These are phyloP conservation scores for Meyerozyma athensensis DNA, from an alignment of 1,139 yeast species.

Conservation along the genomic window DNA sequence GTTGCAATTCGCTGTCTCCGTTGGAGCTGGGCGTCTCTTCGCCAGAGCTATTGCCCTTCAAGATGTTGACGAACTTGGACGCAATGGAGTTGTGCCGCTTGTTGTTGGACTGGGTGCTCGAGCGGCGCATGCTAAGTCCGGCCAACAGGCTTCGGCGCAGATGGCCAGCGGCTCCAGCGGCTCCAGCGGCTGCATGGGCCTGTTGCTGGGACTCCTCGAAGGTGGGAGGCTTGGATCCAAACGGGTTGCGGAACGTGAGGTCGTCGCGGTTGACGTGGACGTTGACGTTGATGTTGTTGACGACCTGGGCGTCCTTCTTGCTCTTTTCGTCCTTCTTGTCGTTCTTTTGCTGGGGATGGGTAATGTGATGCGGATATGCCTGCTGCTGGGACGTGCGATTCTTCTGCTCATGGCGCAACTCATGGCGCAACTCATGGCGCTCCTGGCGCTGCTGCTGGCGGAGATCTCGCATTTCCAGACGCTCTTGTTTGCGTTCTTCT, in stretches of 20 bases:
- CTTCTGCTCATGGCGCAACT: slow-evolving; percentile 2
- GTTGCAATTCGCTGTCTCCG: slow-evolving; percentile 7
- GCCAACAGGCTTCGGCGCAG: neutral
- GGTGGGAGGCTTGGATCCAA: slow-evolving; percentile 5
- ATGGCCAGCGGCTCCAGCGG: neutral
- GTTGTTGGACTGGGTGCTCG: slow-evolving; percentile 4
- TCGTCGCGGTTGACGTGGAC: neutral
- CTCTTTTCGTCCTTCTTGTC: slow-evolving; percentile 3
- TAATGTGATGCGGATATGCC: neutral
- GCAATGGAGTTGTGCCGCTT: slow-evolving; percentile 15
- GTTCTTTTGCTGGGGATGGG: neutral
- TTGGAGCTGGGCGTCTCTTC: slow-evolving; percentile 4
- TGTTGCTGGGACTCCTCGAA: neutral
- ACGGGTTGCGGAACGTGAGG: slow-evolving; percentile 9
- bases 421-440: slow-evolving; percentile 2
- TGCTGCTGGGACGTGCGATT: neutral
- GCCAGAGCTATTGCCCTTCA: slow-evolving; percentile 5
- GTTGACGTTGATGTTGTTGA: slow-evolving; percentile 2
- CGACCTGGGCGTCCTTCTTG: slow-evolving; percentile 3
- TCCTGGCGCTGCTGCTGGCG: slow-evolving; percentile 6
- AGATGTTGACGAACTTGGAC: slow-evolving; percentile 9
- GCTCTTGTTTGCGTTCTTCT: slow-evolving; percentile 10
- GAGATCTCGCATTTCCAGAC: slow-evolving; percentile 1
- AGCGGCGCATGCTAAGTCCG: slow-evolving; percentile 1
- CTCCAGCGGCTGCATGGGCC: neutral